Conservation (phyloP, 1,284 basidiomycete species). For the Rhizoctonia solani region DNA sequence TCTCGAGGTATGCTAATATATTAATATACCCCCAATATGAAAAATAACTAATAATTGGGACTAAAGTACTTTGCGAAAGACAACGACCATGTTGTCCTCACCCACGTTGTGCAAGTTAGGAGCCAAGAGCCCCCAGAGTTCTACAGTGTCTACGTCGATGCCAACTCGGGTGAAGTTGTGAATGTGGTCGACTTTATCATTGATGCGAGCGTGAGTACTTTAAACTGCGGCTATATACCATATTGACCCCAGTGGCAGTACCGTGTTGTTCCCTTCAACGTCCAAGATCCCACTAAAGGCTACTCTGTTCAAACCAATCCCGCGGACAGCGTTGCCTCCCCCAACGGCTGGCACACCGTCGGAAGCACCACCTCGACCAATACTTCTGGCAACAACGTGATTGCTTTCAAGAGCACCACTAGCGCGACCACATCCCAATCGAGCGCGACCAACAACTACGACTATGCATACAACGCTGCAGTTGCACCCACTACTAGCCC, state of each 20-base stretch:
- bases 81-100: neutral
- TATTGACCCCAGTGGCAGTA: no score
- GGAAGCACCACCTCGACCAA: neutral
- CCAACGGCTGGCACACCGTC: slow-evolving; percentile 17
- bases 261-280: slow-evolving; percentile 25
- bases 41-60: neutral
- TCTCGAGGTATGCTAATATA: neutral
- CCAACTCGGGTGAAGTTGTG: slow-evolving; percentile 8
- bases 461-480: slow-evolving; percentile 51
- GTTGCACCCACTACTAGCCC: slow-evolving; percentile 45
- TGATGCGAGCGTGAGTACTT: slow-evolving; percentile 25
- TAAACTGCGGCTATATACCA: neutral
- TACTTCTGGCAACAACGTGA: slow-evolving; percentile 36
- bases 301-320: slow-evolving; percentile 21
- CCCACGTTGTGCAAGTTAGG: slow-evolving; percentile 35
- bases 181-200: slow-evolving; percentile 36
- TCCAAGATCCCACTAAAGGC: slow-evolving; percentile 24
- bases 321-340: slow-evolving; percentile 19
- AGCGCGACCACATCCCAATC: neutral
- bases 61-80: slow-evolving; percentile 23
- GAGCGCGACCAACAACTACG: slow-evolving; percentile 28
- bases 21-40: no score
- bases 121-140: neutral
- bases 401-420: slow-evolving; percentile 43
- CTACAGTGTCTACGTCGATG: neutral